A percentile compares a stretch with the other conserved stretches of the same genome.
phyloP scores from a whole-genome alignment of 2,329 filamentous ascomycete species.

The Decorospora gaudefroyi region DNA sequence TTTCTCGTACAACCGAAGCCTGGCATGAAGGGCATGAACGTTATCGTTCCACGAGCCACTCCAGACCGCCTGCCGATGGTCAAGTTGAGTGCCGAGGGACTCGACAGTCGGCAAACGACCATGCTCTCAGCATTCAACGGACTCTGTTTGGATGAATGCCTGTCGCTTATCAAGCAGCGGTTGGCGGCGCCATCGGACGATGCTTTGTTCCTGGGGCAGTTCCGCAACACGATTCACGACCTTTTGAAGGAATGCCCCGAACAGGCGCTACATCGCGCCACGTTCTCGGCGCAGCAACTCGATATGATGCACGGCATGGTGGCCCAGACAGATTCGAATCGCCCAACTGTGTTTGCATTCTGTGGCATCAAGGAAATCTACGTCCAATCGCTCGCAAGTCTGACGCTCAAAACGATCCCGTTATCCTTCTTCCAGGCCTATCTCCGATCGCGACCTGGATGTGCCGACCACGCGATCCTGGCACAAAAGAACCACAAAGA shows the following conservation, averaged over 20 bases:
- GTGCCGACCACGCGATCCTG: constrained; percentile 53
- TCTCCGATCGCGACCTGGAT: constrained; percentile 51
- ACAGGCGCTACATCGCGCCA: constrained; percentile 49
- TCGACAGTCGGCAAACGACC: constrained; percentile 29
- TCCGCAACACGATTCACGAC: constrained; percentile 44
- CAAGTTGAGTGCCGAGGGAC: constrained; percentile 42
- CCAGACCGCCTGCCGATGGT: constrained; percentile 54
- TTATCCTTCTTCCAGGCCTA: constrained; percentile 53
- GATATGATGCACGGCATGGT: constrained; percentile 32
- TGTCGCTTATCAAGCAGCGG: constrained; percentile 41
- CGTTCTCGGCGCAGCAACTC: constrained; percentile 52
- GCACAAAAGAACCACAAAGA: constrained; percentile 53
- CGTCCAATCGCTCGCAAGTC: constrained; percentile 38
- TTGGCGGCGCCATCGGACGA: constrained; percentile 17
- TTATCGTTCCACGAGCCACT: constrained; percentile 49
- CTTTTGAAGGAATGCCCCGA: constrained; percentile 47
- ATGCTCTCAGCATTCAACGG: constrained; percentile 35
- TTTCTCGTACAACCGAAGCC: constrained; percentile 49
- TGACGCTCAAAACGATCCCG: constrained; percentile 45
- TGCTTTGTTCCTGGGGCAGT: constrained; percentile 35
- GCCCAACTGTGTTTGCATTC: constrained; percentile 52
- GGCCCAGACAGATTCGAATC: constrained; percentile 31
- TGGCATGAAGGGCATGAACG: constrained; percentile 49
- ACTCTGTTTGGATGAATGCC: constrained; percentile 35
- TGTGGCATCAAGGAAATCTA: constrained; percentile 52